Percentiles rank a stretch among this genome's conserved stretches.
These are phyloP conservation scores for Boeremia lycopersici DNA, from an alignment of 2,329 filamentous ascomycete species.

Conservation along the genomic window DNA sequence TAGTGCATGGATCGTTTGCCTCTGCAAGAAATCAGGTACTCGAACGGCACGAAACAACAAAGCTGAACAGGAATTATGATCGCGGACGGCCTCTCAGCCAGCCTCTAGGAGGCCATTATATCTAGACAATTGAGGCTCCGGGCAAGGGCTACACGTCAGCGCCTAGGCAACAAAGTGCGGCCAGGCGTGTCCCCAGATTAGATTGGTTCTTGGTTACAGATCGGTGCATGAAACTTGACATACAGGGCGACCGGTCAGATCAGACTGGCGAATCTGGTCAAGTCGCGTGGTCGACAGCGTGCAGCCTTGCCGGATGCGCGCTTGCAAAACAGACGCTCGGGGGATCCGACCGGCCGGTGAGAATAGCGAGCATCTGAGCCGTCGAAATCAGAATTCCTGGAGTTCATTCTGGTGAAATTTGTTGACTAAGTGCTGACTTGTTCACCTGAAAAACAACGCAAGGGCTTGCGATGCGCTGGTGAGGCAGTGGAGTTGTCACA, in stretches of 20 bases:
- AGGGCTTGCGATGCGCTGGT: no score
- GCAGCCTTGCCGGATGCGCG: slow-evolving; percentile 18
- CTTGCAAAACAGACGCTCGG: slow-evolving; percentile 9
- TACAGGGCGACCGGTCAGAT: slow-evolving; percentile 23
- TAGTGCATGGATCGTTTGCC: neutral
- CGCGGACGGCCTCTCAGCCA: neutral
- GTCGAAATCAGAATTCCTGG: neutral
- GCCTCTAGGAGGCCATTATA: neutral
- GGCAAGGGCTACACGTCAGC: slow-evolving; percentile 15
- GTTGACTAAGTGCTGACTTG: neutral
- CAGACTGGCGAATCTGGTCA: slow-evolving; percentile 2
- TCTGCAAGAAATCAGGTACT: neutral
- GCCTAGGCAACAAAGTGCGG: slow-evolving; percentile 1
- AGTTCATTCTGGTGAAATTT: neutral
- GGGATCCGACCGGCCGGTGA: neutral
- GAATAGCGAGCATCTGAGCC: neutral
- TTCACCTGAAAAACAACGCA: neutral
- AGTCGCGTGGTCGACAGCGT: slow-evolving; percentile 21
- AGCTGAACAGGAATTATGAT: neutral
- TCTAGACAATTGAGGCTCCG: neutral
- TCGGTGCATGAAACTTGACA: slow-evolving; percentile 4
- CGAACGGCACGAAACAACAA: neutral
- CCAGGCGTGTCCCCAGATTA: neutral
- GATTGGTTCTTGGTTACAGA: slow-evolving; percentile 15
- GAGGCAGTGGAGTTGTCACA: neutral